Evolutionary conservation across 208 protist genomes (phyloP), one percentile per base, ranked within the genome.

Genomic region (Porcisia hertigi): DNA sequence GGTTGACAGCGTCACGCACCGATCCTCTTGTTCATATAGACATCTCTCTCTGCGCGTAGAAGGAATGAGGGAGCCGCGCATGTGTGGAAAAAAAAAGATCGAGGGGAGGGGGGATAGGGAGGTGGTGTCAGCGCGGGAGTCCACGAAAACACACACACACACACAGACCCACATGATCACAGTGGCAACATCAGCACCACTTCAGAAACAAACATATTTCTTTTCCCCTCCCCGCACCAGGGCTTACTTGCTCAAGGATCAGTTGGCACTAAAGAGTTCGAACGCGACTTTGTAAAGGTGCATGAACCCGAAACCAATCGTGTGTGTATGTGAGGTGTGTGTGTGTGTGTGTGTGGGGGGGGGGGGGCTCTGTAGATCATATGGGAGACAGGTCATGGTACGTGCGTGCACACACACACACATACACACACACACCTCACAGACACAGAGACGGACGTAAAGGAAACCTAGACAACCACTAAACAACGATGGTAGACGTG

Each of bases 401-500:
- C n/a, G 25, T 12, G 36, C 18, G 20, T 7, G 36, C 8, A 9
- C 57, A 12, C n/a, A 43, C 34, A 30, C 12, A 30, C 57, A 12
- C n/a, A 43, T 14, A 30, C 12, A 30, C 59, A 65, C 34, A 30
- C 36, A 62, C 47, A 52, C 47, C 30, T 30, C 34, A 30, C 12
- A 30, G 25, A 65, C 34, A 30, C 36, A 41, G 8, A 52, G 8
- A 52, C 47, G 47, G 8, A 52, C 47, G 47, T 12, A 52, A 49
- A 43, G 11, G 18, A 30, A 36, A 25, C 41, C 7, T 5, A 30
- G 63, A 52, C 36, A 49, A 67, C 20, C 41, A n/a, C 74, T 75
- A 90, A 3, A 41, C 66, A 2, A 95, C 79, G 71, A 92, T 73
- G 1, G 71, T 86, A 16, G 82, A 84, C 34, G 87, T 76, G 4